phyloP scores from a whole-genome alignment of 2,329 filamentous ascomycete genomes.

The Neofusicoccum parvum region DNA sequence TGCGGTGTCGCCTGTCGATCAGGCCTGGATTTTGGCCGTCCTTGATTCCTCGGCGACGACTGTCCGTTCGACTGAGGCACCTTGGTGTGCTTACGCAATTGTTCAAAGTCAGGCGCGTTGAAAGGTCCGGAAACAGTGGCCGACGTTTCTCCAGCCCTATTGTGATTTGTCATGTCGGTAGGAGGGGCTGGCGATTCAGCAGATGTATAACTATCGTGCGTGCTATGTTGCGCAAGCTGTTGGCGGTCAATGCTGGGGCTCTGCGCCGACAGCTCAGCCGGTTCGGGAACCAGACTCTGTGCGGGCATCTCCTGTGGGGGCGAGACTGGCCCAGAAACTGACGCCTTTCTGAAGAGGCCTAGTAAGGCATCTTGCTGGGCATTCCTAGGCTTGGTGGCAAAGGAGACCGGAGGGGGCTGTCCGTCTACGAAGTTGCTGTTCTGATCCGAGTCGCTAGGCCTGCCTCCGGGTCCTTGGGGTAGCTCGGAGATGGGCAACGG shows the following conservation, averaged over 20 bases:
- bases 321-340: constrained; percentile 15
- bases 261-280: constrained; percentile 51
- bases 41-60: constrained; percentile 4
- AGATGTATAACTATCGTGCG: background rate
- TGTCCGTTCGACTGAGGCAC: constrained; percentile 11
- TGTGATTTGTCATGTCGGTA: background rate
- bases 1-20: constrained; percentile 18
- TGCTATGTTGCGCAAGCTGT: background rate
- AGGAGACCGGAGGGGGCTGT: constrained; percentile 1
- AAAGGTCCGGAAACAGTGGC: constrained; percentile 45
- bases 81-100: constrained; percentile 34
- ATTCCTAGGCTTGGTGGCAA: constrained; percentile 37
- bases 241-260: constrained; percentile 29
- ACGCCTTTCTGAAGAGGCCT: constrained; percentile 43
- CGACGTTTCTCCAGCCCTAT: constrained; percentile 28
- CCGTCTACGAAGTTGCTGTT: constrained; percentile 11
- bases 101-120: constrained; percentile 46
- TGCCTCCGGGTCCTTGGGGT: constrained; percentile 18
- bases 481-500: constrained; percentile 4
- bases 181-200: background rate
- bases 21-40: constrained; percentile 4
- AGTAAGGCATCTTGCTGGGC: constrained; percentile 50
- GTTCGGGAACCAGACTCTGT: constrained; percentile 29
- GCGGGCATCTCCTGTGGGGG: constrained; percentile 24
- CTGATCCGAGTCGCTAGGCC: background rate